Evolutionary conservation across 148 eudicot genomes (phyloP).

Genomic region (Salicornia ramosissima): DNA sequence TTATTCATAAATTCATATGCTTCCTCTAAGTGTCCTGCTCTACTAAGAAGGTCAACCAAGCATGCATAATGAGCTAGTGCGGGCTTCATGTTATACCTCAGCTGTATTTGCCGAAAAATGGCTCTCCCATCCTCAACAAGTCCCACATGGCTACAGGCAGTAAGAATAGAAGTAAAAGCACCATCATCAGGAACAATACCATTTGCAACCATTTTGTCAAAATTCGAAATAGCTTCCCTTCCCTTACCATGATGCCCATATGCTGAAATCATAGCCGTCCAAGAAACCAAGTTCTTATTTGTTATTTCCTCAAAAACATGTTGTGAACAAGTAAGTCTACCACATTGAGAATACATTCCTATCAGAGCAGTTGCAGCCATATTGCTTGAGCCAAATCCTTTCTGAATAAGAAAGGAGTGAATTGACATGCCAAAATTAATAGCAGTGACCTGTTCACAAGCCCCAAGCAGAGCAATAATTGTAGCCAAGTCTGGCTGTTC

Average conservation of each 20-base stretch:
- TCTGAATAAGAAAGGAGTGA: constrained; percentile 23
- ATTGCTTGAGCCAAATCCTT: constrained; percentile 29
- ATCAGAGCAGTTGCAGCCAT: constrained; percentile 39
- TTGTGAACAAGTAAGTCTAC: constrained; percentile 23
- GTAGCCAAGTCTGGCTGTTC: constrained; percentile 34
- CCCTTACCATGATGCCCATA: constrained; percentile 38
- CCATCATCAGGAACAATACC: constrained; percentile 30
- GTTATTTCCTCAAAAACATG: constrained; percentile 33
- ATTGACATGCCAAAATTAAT: constrained; percentile 33
- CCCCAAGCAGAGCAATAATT: constrained; percentile 29
- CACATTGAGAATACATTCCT: constrained; percentile 34
- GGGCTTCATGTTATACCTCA: constrained; percentile 29
- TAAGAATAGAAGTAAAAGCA: constrained; percentile 33
- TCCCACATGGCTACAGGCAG: constrained; percentile 45
- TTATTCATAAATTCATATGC: constrained; percentile 31
- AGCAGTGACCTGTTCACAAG: constrained; percentile 32
- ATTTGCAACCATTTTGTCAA: constrained; percentile 23
- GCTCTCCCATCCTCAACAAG: constrained; percentile 34
- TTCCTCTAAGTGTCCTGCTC: constrained; percentile 37
- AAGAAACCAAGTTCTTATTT: constrained; percentile 33
- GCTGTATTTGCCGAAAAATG: constrained; percentile 23
- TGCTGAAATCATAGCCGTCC: constrained; percentile 36
- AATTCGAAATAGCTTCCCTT: constrained; percentile 27
- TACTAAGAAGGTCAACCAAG: constrained; percentile 40
- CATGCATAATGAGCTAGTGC: constrained; percentile 34